Conservation (phyloP, 352 stramenopile genomes). For the Blastocystis hominis region DNA sequence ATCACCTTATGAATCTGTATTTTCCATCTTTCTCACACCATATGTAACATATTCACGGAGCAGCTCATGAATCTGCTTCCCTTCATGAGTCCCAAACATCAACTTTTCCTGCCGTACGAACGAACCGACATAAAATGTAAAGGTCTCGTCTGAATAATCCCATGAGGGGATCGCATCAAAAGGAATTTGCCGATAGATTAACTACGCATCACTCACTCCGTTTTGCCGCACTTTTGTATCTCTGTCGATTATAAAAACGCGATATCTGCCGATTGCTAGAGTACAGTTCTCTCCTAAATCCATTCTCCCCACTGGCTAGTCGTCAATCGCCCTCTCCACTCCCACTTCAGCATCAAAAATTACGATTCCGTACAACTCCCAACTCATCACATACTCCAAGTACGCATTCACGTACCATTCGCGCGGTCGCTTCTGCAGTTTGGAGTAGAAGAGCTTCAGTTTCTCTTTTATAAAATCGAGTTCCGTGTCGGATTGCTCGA, state of each 20-base stretch:
- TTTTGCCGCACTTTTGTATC: not conserved
- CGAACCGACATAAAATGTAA: slow-evolving; percentile 19
- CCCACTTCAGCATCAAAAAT: slow-evolving; percentile 13
- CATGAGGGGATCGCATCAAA: slow-evolving; percentile 48
- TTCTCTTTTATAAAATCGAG: not conserved
- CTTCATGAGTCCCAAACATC: slow-evolving; percentile 11
- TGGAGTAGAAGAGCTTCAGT: not conserved
- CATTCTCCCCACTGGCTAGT: slow-evolving; percentile 33
- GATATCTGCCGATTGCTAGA: slow-evolving; percentile 24
- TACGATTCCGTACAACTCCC: slow-evolving; percentile 35
- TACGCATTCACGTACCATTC: slow-evolving; percentile 47
- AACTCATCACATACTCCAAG: slow-evolving; percentile 53
- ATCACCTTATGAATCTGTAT: not conserved
- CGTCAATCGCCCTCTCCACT: not conserved
- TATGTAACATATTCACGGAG: slow-evolving; percentile 32
- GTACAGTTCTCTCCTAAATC: slow-evolving; percentile 6
- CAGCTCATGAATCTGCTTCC: slow-evolving; percentile 24
- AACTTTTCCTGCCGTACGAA: slow-evolving; percentile 52
- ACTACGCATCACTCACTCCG: not conserved
- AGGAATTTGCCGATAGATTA: slow-evolving; percentile 14
- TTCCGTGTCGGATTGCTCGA: not conserved
- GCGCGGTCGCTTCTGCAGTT: not conserved
- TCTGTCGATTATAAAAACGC: slow-evolving; percentile 23
- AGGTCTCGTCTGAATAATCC: not conserved
- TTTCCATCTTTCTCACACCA: not conserved